Evolutionary conservation across 2,329 filamentous ascomycete genomes (phyloP), one percentile per base, ranked within the genome.

Genomic region (Aspergillus luchuensis): DNA sequence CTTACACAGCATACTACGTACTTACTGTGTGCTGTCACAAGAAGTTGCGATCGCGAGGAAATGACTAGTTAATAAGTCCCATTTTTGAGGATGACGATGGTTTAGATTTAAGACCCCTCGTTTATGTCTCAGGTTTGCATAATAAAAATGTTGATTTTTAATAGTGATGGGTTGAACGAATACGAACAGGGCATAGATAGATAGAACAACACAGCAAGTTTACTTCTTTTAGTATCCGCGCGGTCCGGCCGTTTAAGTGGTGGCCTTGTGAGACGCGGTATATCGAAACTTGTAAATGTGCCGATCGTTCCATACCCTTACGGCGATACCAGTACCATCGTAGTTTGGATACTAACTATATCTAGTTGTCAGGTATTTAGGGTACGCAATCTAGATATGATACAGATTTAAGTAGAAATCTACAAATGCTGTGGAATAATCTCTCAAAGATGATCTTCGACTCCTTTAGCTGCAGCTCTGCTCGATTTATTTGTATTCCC

Each of bases 241-340:
- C 54, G 33, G 43, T 41, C 19, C 17, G 36, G 45, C 38, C 33
- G 39, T 15, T 33, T 30, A 30, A 28, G 28, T 30, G 25, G 21
- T 23, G 21, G 45, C 33, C 33, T 36, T 36, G 33, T 30, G 49
- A 47, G 33, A 43, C 30, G 21, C 49, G 48, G 59, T 61, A 61
- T 57, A 53, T 54, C 56, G 41, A 62, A 56, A 36, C 25, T 45
- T 45, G 54, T 57, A 62, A 62, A 57, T 54, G 57, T 38, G 57
- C 53, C 36, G 53, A 52, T 21, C 39, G 55, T 59, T 62, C 41
- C n/a, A 56, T 63, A 63, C 57, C 25, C 23, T 45, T 56, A 45
- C 53, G 38, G 19, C 41, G 41, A 21, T 45, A 45, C 41, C 39
- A 54, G 54, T 19, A 19, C 17, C 17, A 19, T 19, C 17, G 17